A percentile compares a stretch with the other conserved stretches of the same genome.
Conservation (phyloP, 306 rosid genomes). For the Lupinus albus region DNA sequence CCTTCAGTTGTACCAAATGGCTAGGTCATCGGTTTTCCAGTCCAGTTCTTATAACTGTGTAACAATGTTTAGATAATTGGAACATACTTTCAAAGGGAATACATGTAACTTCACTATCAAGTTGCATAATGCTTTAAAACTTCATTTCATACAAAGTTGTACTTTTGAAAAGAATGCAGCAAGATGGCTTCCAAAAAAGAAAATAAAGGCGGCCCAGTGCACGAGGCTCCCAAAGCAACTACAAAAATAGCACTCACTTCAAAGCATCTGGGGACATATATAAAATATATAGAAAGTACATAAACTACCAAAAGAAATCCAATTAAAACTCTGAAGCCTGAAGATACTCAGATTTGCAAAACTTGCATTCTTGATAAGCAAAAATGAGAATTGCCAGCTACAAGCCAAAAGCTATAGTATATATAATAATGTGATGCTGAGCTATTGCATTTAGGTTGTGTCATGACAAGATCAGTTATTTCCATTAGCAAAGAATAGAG, state of each 20-base stretch:
- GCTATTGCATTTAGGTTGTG: too few species aligned
- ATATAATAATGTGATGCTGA: too few species aligned
- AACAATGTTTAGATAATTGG: not conserved
- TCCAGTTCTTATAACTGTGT: not conserved
- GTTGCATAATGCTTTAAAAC: slow-evolving; percentile 14
- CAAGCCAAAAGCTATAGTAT: not conserved
- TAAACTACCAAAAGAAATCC: slow-evolving; percentile 7
- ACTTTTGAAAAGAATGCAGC: slow-evolving; percentile 27
- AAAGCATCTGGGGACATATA: not conserved
- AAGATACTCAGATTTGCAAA: not conserved
- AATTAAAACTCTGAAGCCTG: not conserved
- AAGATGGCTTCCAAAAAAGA: slow-evolving; percentile 28
- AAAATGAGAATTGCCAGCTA: not conserved
- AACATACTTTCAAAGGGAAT: slow-evolving; percentile 4
- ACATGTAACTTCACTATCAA: slow-evolving; percentile 25
- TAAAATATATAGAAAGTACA: not conserved
- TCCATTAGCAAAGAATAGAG: too few species aligned
- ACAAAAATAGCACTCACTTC: not conserved
- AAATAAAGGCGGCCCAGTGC: too few species aligned
- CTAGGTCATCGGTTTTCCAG: slow-evolving; percentile 1
- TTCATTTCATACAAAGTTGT: not conserved
- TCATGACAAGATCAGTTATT: too few species aligned
- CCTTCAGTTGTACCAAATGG: not conserved
- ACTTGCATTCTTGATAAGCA: not conserved
- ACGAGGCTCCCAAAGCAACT: too few species aligned